Base-by-base conservation (phyloP, 768 basidiomycete species). In the Mycena filopes region DNA sequence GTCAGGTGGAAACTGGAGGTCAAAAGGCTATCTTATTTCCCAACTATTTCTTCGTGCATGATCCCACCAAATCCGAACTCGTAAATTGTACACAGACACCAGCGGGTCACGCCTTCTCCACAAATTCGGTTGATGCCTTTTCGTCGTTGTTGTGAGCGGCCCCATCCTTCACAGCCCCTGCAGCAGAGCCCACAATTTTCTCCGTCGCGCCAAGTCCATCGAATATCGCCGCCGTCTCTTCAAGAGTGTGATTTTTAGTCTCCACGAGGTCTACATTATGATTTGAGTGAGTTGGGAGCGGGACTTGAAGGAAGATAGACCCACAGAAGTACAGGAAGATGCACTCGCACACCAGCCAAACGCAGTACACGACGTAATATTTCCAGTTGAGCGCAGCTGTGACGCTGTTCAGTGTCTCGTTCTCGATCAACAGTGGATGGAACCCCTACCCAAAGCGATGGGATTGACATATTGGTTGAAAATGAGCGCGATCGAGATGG, bases 391-490 rank as follows among this genome's bases (percentile, higher is more conserved):
- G 42, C 1, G 43, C 60, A 78, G 57, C 93, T 79, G 43, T 73
- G 61, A 3, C 6, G 1, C 28, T 5, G 21, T n/a, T 54, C n/a
- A 31, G 82, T 76, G 74, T 57, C 6, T 13, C 10, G 6, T 46
- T 6, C 13, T 2, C 3, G 25, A n/a, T n/a, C n/a, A n/a, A n/a
- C n/a, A 12, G 26, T 4, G 54, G n/a, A 18, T 31, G 28, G 55
- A 23, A 50, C 15, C 26, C 74, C 33, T 60, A 75, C 76, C 82
- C 42, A 94, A 80, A 38, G 91, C 92, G 74, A 93, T 85, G 38
- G 93, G 94, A 81, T 95, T 95, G 74, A 90, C 87, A 72, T 94
- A 93, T 78, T 94, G 93, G 75, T 94, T 95, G 79, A 96, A 93
- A 76, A 96, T 92, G 69, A 95, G 87, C 6, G 93, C 86, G 55